These are phyloP conservation scores for Hygrocybe coccinea DNA, from an alignment of 768 basidiomycete genomes.

Conservation along the genomic window DNA sequence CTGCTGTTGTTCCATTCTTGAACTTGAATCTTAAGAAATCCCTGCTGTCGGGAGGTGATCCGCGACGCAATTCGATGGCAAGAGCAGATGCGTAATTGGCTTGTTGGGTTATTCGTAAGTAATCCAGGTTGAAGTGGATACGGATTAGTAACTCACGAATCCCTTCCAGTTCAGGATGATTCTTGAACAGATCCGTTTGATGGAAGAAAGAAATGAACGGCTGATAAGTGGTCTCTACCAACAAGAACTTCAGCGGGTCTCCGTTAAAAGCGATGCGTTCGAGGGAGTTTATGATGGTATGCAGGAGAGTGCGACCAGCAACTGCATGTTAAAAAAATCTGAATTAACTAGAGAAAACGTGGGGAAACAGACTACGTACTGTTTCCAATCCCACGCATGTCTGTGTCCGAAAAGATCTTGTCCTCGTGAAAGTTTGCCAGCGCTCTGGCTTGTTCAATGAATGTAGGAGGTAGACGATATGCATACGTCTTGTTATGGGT, in stretches of 20 bases:
- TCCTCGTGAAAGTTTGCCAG: slow-evolving; percentile 79
- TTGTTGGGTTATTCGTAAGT: slow-evolving; percentile 22
- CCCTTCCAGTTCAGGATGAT: slow-evolving; percentile 53
- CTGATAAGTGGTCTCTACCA: slow-evolving; percentile 82
- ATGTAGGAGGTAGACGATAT: slow-evolving; percentile 69
- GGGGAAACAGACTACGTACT: slow-evolving; percentile 42
- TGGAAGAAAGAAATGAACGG: slow-evolving; percentile 87
- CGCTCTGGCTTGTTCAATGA: slow-evolving; percentile 67
- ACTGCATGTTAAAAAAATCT: slow-evolving; percentile 39
- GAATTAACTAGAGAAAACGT: not conserved
- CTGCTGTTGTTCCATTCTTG: slow-evolving; percentile 69
- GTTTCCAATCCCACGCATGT: slow-evolving; percentile 69
- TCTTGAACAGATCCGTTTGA: slow-evolving; percentile 58
- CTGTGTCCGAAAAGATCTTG: slow-evolving; percentile 60
- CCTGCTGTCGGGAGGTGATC: slow-evolving; percentile 67
- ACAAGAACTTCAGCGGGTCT: slow-evolving; percentile 72
- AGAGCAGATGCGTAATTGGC: slow-evolving; percentile 72
- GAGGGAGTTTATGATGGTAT: slow-evolving; percentile 65
- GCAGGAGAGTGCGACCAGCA: slow-evolving; percentile 74
- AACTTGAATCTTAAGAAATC: slow-evolving; percentile 83
- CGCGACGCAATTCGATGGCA: slow-evolving; percentile 74
- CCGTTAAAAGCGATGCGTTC: slow-evolving; percentile 74
- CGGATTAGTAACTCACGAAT: slow-evolving; percentile 52
- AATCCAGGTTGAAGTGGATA: not conserved
- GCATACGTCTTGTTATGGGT: slow-evolving; percentile 80